These are phyloP conservation scores for Fusarium goolgardi DNA, from an alignment of 2,329 filamentous ascomycete species.

Conservation along the genomic window DNA sequence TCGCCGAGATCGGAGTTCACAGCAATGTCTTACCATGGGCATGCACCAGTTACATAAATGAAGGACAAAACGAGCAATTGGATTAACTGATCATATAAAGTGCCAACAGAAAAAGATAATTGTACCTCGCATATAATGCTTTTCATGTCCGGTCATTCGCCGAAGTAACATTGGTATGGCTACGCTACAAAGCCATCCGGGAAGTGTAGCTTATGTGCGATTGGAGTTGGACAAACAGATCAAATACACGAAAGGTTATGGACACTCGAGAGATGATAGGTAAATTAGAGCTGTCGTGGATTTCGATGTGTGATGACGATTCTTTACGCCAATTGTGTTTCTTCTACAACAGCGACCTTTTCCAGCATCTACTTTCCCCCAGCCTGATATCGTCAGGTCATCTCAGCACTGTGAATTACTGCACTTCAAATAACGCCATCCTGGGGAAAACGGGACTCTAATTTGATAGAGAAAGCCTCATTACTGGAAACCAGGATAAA, in stretches of 20 bases:
- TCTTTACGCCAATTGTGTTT: neutral
- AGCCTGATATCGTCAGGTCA: neutral
- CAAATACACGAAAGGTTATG: too few relatives aligned
- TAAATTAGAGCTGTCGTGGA: neutral
- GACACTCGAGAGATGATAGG: neutral
- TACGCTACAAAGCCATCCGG: neutral
- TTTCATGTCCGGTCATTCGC: neutral
- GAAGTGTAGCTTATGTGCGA: neutral
- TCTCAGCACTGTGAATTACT: neutral
- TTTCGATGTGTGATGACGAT: neutral
- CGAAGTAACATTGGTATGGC: neutral
- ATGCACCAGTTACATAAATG: neutral
- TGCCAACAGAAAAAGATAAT: neutral
- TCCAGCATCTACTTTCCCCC: neutral
- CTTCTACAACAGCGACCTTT: neutral
- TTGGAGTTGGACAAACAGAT: neutral
- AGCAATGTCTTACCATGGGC: conserved; percentile 4
- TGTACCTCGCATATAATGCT: neutral
- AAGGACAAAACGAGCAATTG: neutral
- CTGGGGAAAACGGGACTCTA: neutral
- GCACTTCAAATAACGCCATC: neutral
- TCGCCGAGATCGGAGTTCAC: conserved; percentile 45
- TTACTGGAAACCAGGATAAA: neutral
- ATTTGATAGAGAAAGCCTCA: neutral
- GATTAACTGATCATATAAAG: neutral